Percentiles rank a stretch among this genome's conserved stretches.
Conservation (phyloP, 371 early-diverging fungal species). For the Mucor sp. region DNA sequence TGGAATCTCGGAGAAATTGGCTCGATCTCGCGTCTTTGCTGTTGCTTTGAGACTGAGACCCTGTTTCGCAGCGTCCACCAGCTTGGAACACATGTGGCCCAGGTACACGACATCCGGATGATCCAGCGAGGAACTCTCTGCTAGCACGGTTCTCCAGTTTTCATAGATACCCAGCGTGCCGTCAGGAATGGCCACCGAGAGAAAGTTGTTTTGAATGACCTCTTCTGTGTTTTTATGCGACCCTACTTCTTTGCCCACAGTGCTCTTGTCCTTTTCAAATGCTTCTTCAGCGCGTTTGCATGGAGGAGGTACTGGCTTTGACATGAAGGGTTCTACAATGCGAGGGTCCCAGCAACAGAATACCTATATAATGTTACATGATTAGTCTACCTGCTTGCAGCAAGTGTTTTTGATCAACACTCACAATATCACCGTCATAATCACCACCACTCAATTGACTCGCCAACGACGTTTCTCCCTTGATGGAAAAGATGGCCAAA, state of each 20-base stretch:
- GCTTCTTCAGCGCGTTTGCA: constrained; percentile 24
- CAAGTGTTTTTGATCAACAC: neutral
- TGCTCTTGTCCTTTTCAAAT: constrained; percentile 33
- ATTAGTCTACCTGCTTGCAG: constrained; percentile 34
- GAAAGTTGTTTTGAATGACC: constrained; percentile 31
- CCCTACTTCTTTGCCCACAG: constrained; percentile 18
- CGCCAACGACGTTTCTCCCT: constrained; percentile 44
- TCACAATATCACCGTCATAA: constrained; percentile 58
- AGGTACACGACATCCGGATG: constrained; percentile 41
- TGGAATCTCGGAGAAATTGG: constrained; percentile 17
- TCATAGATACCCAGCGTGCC: constrained; percentile 41
- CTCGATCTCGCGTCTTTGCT: constrained; percentile 19
- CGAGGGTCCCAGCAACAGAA: constrained; percentile 58
- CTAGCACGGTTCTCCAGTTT: constrained; percentile 43
- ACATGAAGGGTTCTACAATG: constrained; percentile 34
- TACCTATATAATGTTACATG: too few relatives aligned
- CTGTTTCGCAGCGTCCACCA: constrained; percentile 55
- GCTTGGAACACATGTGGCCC: constrained; percentile 48
- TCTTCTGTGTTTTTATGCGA: constrained; percentile 7
- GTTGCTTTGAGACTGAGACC: constrained; percentile 33
- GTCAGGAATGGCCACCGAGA: constrained; percentile 37
- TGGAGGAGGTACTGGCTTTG: constrained; percentile 21
- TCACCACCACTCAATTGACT: constrained; percentile 53
- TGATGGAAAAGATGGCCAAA: constrained; percentile 43
- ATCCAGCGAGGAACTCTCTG: constrained; percentile 35